phyloP scores from a whole-genome alignment of 805 yeast species.

The Candida peoriensis region DNA sequence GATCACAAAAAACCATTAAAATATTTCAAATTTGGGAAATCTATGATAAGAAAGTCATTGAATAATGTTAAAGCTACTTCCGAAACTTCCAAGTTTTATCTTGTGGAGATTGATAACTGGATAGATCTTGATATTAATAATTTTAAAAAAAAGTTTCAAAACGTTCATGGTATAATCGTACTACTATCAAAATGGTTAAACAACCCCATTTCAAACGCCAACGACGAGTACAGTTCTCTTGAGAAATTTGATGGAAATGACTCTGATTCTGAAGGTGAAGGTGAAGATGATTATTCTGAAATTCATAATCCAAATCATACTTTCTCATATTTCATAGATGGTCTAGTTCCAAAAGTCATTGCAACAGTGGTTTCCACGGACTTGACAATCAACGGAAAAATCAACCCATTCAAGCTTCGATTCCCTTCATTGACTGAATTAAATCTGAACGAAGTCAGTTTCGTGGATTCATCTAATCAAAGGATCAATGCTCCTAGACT shows the following conservation, averaged over 20 bases:
- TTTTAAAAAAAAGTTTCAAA: slow-evolving; percentile 3
- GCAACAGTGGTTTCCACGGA: background rate
- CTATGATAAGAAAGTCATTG: background rate
- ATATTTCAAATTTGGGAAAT: slow-evolving; percentile 2
- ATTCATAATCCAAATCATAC: background rate
- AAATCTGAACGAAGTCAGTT: slow-evolving; percentile 1
- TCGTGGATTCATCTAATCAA: background rate
- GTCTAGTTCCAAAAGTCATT: slow-evolving; percentile 4
- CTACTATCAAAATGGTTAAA: slow-evolving; percentile 1
- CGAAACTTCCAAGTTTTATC: background rate
- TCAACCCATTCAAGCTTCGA: slow-evolving; percentile 2
- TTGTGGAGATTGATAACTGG: slow-evolving; percentile 7
- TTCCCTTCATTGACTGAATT: slow-evolving; percentile 1
- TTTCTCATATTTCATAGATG: slow-evolving; percentile 2
- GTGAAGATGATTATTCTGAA: background rate
- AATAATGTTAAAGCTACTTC: background rate
- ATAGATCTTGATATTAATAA: background rate
- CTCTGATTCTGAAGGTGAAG: background rate
- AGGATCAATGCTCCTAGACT: slow-evolving; percentile 2
- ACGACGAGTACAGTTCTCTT: too few relatives aligned
- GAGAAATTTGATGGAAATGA: too few relatives aligned
- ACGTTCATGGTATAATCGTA: slow-evolving; percentile 3
- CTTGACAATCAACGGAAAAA: background rate
- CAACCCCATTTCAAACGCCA: too few relatives aligned
- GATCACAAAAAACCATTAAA: slow-evolving; percentile 8